Evolutionary conservation across 2,329 filamentous ascomycete genomes (phyloP).

Genomic region (Fusarium nelsonii): DNA sequence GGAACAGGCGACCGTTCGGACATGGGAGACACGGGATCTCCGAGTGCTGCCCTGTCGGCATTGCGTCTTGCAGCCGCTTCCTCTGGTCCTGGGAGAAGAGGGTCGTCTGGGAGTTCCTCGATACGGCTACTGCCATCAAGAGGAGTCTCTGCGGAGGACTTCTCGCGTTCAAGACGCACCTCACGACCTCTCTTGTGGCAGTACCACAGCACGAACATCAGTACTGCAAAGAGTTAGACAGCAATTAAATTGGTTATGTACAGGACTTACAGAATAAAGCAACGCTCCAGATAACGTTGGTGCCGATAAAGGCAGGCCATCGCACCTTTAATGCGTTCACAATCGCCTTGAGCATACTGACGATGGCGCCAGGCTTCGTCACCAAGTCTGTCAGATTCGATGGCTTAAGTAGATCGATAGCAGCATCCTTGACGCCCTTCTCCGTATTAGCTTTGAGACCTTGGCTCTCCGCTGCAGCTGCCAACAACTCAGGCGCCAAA

Average conservation of each 20-base stretch:
- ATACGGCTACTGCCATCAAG: constrained; percentile 58
- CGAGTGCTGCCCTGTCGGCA: constrained; percentile 6
- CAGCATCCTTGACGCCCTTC: constrained; percentile 70
- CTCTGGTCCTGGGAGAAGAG: constrained; percentile 55
- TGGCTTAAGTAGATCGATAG: constrained; percentile 76
- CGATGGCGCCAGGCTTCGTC: constrained; percentile 87
- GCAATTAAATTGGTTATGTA: neutral
- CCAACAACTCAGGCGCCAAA: constrained; percentile 84
- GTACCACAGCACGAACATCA: constrained; percentile 97
- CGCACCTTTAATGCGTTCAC: constrained; percentile 87
- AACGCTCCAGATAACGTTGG: constrained; percentile 91
- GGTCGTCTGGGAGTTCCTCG: constrained; percentile 65
- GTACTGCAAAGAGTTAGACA: constrained; percentile 63
- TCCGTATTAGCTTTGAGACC: constrained; percentile 69
- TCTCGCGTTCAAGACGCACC: constrained; percentile 76
- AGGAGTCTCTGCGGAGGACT: constrained; percentile 51
- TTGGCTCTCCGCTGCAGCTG: constrained; percentile 80
- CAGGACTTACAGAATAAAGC: constrained; percentile 80
- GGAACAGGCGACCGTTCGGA: constrained; percentile 27
- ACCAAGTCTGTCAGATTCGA: constrained; percentile 82
- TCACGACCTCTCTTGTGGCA: constrained; percentile 96
- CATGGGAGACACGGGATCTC: constrained; percentile 40
- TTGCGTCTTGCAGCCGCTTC: constrained; percentile 15
- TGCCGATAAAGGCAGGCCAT: constrained; percentile 91
- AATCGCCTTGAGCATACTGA: constrained; percentile 88